phyloP scores from a whole-genome alignment of 2,329 filamentous ascomycete genomes.

The Byssochlamys sp. region DNA sequence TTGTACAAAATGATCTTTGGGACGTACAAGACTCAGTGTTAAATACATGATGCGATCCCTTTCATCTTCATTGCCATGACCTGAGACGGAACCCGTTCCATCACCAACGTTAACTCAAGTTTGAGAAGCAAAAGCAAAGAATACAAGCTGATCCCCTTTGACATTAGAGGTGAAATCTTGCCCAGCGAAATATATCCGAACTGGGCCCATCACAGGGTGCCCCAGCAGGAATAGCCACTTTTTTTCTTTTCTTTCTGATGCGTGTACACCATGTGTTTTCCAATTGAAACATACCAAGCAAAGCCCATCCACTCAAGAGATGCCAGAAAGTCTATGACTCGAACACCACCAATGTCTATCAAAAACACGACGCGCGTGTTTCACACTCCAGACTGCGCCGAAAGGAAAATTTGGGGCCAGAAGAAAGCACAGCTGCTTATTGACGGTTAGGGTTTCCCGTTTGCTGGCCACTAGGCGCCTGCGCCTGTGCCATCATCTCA shows the following conservation, averaged over 20 bases:
- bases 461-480: constrained; percentile 14
- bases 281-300: neutral
- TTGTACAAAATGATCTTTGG: neutral
- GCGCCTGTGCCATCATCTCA: constrained; percentile 17
- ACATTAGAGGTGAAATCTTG: neutral
- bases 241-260: neutral
- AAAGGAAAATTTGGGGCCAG: neutral
- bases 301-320: constrained; percentile 5
- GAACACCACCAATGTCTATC: constrained; percentile 23
- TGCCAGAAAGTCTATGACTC: constrained; percentile 15
- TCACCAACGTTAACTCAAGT: neutral
- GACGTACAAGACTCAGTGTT: neutral
- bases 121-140: neutral
- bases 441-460: neutral
- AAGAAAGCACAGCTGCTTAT: neutral
- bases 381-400: neutral
- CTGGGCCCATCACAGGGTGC: neutral
- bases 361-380: constrained; percentile 18
- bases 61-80: neutral
- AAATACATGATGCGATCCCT: neutral
- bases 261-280: neutral
- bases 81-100: no score
- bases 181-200: neutral
- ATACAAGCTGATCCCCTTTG: neutral
- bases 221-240: neutral